Conservation (phyloP, 179 eudicot genomes). For the Actinidia arguta region DNA sequence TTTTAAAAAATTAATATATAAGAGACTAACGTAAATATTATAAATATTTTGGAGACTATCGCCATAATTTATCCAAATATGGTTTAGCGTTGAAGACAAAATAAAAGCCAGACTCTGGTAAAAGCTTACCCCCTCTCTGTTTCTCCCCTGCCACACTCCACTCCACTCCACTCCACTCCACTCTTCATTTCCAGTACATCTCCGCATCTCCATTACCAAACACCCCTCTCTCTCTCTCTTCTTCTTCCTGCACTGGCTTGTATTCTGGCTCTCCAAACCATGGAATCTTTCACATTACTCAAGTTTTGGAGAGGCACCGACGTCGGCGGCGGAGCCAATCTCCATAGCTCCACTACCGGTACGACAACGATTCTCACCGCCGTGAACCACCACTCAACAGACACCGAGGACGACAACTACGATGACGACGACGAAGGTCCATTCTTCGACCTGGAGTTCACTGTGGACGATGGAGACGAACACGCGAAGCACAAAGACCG, state of each 20-base stretch:
- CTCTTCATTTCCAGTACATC: constrained; percentile 10
- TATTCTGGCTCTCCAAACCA: constrained; percentile 24
- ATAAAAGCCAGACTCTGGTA: no score
- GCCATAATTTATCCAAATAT: no score
- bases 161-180: background rate
- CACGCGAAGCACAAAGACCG: background rate
- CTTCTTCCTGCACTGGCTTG: background rate
- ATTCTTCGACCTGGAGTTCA: constrained; percentile 69
- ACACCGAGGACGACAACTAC: constrained; percentile 1
- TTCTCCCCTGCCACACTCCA: background rate
- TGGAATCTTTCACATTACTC: constrained; percentile 26
- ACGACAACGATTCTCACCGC: constrained; percentile 15
- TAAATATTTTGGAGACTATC: no score
- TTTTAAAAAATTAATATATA: no score
- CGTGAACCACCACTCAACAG: background rate
- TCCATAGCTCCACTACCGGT: background rate
- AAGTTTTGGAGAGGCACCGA: constrained; percentile 30
- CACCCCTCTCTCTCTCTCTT: background rate
- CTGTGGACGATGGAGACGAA: constrained; percentile 29
- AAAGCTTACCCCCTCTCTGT: background rate
- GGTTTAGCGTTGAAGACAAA: no score
- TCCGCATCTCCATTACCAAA: background rate
- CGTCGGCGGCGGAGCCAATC: background rate
- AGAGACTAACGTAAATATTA: no score
- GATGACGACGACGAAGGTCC: constrained; percentile 38